These are phyloP conservation scores for Martensiomyces pterosporus DNA, from an alignment of 192 early-diverging fungal genomes.

Conservation along the genomic window DNA sequence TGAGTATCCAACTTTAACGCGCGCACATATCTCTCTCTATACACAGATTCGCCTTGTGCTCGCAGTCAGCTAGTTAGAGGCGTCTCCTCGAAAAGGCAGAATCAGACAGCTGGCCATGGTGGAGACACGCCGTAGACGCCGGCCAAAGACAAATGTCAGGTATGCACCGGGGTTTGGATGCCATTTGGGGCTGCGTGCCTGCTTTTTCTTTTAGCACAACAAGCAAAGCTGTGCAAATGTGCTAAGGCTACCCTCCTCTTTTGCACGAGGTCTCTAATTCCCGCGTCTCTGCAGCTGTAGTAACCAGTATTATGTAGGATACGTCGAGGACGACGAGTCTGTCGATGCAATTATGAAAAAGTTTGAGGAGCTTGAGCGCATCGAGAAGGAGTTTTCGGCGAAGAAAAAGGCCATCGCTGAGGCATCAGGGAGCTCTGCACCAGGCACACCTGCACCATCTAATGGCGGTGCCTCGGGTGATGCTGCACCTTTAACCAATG, in stretches of 20 bases:
- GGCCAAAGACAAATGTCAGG: conserved; percentile 46
- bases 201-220: conserved; percentile 1
- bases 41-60: no score
- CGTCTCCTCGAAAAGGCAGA: no score
- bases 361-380: conserved; percentile 90
- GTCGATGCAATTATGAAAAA: conserved; percentile 98
- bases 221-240: background rate
- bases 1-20: no score
- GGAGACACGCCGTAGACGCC: conserved; percentile 43
- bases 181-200: no score
- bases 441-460: conserved; percentile 7
- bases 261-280: background rate
- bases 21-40: no score
- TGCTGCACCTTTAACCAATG: background rate
- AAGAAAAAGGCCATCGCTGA: conserved; percentile 26
- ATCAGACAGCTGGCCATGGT: conserved; percentile 42
- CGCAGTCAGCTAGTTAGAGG: no score
- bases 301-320: conserved; percentile 82
- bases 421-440: conserved; percentile 4
- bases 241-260: background rate
- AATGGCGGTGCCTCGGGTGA: background rate
- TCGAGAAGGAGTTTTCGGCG: conserved; percentile 73
- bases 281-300: conserved; percentile 9
- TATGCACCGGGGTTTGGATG: no score
- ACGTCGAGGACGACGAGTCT: conserved; percentile 94